Evolutionary conservation across 352 stramenopile genomes (phyloP), one percentile per base, ranked within the genome.

Genomic region (Phytopythium aichiense): DNA sequence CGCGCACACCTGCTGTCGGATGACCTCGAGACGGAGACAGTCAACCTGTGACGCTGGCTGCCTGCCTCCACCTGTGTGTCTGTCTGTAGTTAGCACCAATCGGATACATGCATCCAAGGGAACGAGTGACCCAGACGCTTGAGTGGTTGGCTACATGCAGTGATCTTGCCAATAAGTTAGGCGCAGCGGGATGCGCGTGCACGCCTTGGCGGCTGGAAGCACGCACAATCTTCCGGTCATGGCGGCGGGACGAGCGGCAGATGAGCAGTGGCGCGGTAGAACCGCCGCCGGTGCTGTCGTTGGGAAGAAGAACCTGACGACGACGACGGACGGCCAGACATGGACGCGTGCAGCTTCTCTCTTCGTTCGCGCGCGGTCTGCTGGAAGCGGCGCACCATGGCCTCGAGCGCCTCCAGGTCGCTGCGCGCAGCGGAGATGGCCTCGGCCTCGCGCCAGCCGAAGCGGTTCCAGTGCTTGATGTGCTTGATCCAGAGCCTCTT

Each of bases 401-500:
- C 52, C 23, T 86, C 68, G 11, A 92, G 78, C 35, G 65, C 60
- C 22, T 69, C 53, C 4, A 68, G 59, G 56, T 89, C 80, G 31
- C 62, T 63, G 33, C 68, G 69, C 8, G 71, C 66, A 0, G 75
- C 83, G 2, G 63, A 58, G 35, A 92, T 70, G 22, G 76, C 61
- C 51, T 69, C 66, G 0, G 76, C 80, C 9, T 89, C 83, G 51
- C 77, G 68, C 83, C 83, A 92, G 30, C 79, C 83, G 55, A 84
- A 90, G 51, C 80, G 80, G 25, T 84, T 85, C 83, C 83, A 92
- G 35, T 74, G 66, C 22, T 70, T 71, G 60, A 92, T 74, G 40
- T 77, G 79, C 64, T 86, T 82, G 37, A 92, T 72, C 83, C 83
- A 92, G 8, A 81, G 60, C 33, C 81, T 68, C 59, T 87, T 88